These are phyloP conservation scores for Datura wrightii DNA, from an alignment of 257 asterid species.

Conservation along the genomic window DNA sequence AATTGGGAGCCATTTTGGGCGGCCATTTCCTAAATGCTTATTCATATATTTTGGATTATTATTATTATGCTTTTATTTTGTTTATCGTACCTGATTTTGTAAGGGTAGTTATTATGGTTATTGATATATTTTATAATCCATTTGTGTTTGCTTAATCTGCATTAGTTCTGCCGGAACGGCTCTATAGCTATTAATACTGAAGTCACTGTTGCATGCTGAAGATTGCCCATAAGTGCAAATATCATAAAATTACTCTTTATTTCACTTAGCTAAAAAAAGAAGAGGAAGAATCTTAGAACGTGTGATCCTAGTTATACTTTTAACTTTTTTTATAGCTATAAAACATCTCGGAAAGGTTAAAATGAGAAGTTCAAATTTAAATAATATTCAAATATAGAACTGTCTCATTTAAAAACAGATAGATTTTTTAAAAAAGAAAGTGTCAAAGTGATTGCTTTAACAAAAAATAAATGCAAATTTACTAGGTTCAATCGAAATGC, in stretches of 20 bases:
- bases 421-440: too few relatives aligned
- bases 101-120: not conserved
- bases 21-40: conserved; percentile 17
- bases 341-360: too few relatives aligned
- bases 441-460: too few relatives aligned
- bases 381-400: too few relatives aligned
- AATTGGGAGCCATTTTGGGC: conserved; percentile 11
- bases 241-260: not conserved
- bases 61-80: not conserved
- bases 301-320: too few relatives aligned
- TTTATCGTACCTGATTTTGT: not conserved
- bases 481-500: too few relatives aligned
- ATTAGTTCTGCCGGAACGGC: not conserved
- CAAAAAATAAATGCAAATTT: too few relatives aligned
- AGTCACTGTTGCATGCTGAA: not conserved
- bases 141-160: not conserved
- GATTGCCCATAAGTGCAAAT: not conserved
- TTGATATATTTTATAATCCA: not conserved
- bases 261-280: not conserved
- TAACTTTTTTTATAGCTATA: too few relatives aligned
- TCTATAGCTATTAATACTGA: not conserved
- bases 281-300: not conserved
- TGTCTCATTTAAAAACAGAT: not conserved
- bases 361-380: too few relatives aligned
- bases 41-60: not conserved